Evolutionary conservation across 2,329 filamentous ascomycete species (phyloP), one percentile per base, ranked within the genome.

Genomic region (Aspergillus ibericus): DNA sequence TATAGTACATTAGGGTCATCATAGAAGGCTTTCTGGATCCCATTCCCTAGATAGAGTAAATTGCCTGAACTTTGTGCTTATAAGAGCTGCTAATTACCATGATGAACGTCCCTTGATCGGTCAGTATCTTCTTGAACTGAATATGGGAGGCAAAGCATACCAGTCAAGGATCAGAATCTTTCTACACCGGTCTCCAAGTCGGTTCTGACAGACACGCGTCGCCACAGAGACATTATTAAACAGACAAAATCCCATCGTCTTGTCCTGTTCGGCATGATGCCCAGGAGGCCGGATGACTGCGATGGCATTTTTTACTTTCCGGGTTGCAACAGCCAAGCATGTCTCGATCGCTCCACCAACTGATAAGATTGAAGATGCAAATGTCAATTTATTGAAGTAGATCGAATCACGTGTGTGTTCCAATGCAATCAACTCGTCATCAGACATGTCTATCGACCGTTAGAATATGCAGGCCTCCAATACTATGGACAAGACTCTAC

Each of bases 141-240:
- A n/a, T 49, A 9, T 44, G 16, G 1, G 46, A 36, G 27, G 35
- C 12, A n/a, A 56, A 12, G 88, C 89, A 71, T 88, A 91, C 91
- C 95, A 99, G 72, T 99, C 95, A 7, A 99, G 81, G 65, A 99
- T 95, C 56, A 99, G 77, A 18, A 99, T 85, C 75, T 96, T 98
- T 56, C 92, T 87, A 70, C 93, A 97, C 8, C 79, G 79, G 3
- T 93, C 85, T 1, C 90, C 90, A 66, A 90, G 95, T 59, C 92
- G 87, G 54, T 83, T 80, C 72, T 96, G 92, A 71, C 93, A 97
- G 12, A 93, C 90, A 59, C 86, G 89, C n/a, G 92, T 88, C 1
- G 93, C 93, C 59, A 99, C 90, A 18, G 91, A 92, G 3, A 98
- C 95, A 70, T 99, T 99, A 78, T 99, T 97, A 79, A 98, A 98